These are phyloP conservation scores for Pseudogymnoascus sp. DNA, from an alignment of 2,329 filamentous ascomycete species.

Conservation along the genomic window DNA sequence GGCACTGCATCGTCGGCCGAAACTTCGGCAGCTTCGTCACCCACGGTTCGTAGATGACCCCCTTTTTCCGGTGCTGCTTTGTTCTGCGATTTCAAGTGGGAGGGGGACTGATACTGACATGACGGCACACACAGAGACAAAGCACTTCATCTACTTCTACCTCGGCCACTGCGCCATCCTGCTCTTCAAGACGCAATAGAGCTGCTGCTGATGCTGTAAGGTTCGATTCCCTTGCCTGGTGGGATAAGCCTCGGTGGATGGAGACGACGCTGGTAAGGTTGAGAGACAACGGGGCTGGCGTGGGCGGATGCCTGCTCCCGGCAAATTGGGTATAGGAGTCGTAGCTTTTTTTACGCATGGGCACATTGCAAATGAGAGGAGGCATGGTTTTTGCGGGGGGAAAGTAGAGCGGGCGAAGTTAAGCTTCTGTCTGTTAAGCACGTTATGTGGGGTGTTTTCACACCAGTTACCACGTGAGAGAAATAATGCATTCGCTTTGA, in stretches of 20 bases:
- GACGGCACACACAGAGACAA: constrained; percentile 61
- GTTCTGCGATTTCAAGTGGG: not conserved
- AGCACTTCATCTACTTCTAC: constrained; percentile 99
- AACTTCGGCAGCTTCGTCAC: constrained; percentile 99
- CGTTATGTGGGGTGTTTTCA: not conserved
- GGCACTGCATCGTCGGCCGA: constrained; percentile 97
- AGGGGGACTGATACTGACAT: not conserved
- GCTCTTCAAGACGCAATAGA: constrained; percentile 95
- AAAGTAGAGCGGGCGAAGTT: not conserved
- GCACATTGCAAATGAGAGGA: not conserved
- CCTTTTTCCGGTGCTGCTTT: not conserved
- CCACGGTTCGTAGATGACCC: constrained; percentile 59
- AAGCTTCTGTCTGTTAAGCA: not conserved
- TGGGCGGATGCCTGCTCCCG: not conserved
- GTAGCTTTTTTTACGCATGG: not conserved
- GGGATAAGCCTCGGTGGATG: not conserved
- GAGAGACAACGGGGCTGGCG: not conserved
- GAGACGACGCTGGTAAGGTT: not conserved
- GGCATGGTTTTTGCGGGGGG: not conserved
- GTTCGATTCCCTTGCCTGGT: not conserved
- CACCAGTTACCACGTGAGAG: not conserved
- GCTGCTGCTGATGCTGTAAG: not conserved
- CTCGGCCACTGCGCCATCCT: constrained; percentile 96
- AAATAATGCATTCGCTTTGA: constrained; percentile 1
- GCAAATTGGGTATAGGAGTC: constrained; percentile 6